Base-by-base conservation (phyloP, 2,329 filamentous ascomycete species). In the Colletotrichum shisoi region DNA sequence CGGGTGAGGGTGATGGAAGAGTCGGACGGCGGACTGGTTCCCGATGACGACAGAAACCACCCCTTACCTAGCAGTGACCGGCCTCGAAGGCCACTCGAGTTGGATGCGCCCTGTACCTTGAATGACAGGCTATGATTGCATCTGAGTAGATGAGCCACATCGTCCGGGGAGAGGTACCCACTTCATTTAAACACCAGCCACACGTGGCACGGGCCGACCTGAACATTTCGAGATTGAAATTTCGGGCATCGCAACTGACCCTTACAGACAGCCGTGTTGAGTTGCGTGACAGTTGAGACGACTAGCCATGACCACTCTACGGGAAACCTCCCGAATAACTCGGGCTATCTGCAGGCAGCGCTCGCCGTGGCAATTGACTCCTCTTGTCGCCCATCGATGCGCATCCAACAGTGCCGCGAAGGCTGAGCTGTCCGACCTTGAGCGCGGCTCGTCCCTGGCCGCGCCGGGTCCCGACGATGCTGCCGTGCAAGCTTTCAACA, bases 401-500 rank as follows among this genome's bases (percentile, higher is more conserved):
- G 79, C 79, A 64, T 85, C 84, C n/a, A 82, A 80, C 52, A 76
- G 80, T 68, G 78, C 78, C 13, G 74, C 75, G 57, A 78, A 78
- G 70, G 75, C 72, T 12, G 74, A 72, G 42, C 75, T 85, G 46
- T 72, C 76, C 53, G 85, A 87, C 68, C 79, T 87, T 68, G 85
- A 87, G 72, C 70, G 76, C 45, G 79, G 82, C 40, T 85, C 85
- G 58, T 81, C 83, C 39, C 79, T 87, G 71, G 72, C 73, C 42
- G 76, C 79, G 19, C 80, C 83, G 24, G 71, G 75, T 15, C 79
- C 81, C 15, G 77, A 79, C 44, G 74, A 76, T 37, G 75, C 75
- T 51, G 71, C 76, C 15, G 72, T 80, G 27, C 75, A 83, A 68
- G 71, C 74, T n/a, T 83, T 82, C 73, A 73, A 79, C 67, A 76